Conservation (phyloP, 2,329 filamentous ascomycete genomes). For the Geosmithia putterillii region DNA sequence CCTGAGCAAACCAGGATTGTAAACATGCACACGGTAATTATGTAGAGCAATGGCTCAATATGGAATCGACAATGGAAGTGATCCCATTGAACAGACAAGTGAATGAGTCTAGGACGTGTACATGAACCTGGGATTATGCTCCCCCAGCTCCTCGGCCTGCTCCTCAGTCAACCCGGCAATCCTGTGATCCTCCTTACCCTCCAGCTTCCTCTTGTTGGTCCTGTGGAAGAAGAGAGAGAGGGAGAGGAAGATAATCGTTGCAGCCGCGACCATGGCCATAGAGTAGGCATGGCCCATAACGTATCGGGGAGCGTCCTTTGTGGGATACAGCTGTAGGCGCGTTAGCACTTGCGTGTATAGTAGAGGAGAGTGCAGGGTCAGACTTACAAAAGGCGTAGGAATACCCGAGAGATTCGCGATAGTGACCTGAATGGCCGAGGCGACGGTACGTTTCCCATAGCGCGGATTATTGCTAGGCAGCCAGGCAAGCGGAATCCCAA, state of each 20-base stretch:
- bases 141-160: slow-evolving; percentile 16
- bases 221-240: slow-evolving; percentile 16
- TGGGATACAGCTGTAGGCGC: slow-evolving; percentile 12
- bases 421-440: slow-evolving; percentile 48
- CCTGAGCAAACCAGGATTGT: too few relatives aligned
- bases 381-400: slow-evolving; percentile 40
- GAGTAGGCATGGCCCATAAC: slow-evolving; percentile 37
- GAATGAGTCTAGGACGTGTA: slow-evolving; percentile 18
- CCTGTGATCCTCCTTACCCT: slow-evolving; percentile 14
- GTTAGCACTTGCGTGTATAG: too few relatives aligned
- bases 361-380: too few relatives aligned
- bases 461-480: slow-evolving; percentile 46
- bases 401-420: slow-evolving; percentile 52
- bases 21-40: too few relatives aligned
- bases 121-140: slow-evolving; percentile 15
- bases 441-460: slow-evolving; percentile 52
- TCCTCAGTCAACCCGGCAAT: slow-evolving; percentile 14
- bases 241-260: slow-evolving; percentile 25
- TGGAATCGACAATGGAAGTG: too few relatives aligned
- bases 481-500: slow-evolving; percentile 23
- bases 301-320: slow-evolving; percentile 27
- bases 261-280: slow-evolving; percentile 30
- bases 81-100: too few relatives aligned
- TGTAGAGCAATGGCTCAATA: too few relatives aligned
- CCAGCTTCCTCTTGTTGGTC: slow-evolving; percentile 20